phyloP scores from a whole-genome alignment of 768 basidiomycete genomes.

The Phaffia australis region DNA sequence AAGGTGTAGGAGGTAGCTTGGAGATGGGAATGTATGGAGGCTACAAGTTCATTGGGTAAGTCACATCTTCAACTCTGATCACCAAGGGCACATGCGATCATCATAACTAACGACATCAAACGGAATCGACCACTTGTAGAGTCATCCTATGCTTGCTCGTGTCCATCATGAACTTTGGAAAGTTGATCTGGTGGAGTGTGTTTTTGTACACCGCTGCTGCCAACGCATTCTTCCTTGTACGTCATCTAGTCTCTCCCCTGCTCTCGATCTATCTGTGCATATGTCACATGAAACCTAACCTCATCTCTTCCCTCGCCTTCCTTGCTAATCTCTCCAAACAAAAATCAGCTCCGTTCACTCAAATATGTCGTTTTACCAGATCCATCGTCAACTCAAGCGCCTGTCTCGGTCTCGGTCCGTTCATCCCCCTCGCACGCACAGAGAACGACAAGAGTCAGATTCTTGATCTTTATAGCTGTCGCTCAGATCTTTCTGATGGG shows the following conservation, averaged over 20 bases:
- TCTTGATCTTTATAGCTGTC: conserved; percentile 76
- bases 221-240: conserved; percentile 84
- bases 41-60: conserved; percentile 94
- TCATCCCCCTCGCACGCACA: conserved; percentile 58
- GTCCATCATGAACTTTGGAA: conserved; percentile 53
- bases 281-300: background rate
- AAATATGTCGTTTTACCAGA: conserved; percentile 86
- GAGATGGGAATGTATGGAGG: conserved; percentile 87
- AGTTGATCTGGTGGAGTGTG: conserved; percentile 54
- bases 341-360: conserved; percentile 77
- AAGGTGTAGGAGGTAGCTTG: conserved; percentile 43
- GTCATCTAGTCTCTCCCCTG: conserved; percentile 34
- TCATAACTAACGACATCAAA: background rate
- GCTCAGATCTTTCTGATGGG: conserved; percentile 47
- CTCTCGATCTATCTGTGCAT: background rate
- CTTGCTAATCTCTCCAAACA: no score
- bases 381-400: conserved; percentile 40
- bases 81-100: background rate
- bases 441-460: conserved; percentile 71
- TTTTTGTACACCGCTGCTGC: conserved; percentile 80
- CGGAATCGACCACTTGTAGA: conserved; percentile 39
- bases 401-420: conserved; percentile 41
- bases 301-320: background rate
- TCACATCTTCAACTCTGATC: conserved; percentile 17
- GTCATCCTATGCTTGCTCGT: conserved; percentile 73